Evolutionary conservation across 1,139 yeast species (phyloP).

Genomic region (Candida tropicalis): DNA sequence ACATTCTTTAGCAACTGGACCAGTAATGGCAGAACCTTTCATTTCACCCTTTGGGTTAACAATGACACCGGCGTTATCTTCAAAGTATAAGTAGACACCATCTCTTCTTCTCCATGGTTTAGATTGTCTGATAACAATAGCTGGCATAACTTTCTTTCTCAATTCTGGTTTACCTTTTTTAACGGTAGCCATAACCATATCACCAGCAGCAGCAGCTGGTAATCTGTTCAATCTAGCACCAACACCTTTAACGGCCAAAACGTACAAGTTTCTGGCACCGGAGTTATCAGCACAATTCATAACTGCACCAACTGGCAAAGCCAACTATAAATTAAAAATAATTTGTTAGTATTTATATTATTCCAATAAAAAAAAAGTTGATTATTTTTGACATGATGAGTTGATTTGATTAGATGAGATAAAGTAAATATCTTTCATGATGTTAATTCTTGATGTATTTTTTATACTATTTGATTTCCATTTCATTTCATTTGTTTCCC

Average conservation of each 20-base stretch:
- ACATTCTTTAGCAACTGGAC: slow-evolving; percentile 99
- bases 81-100: slow-evolving; percentile 99
- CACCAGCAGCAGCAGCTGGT: slow-evolving; percentile 99
- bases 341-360: slow-evolving; percentile 23
- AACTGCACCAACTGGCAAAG: slow-evolving; percentile 99
- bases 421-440: too few species aligned
- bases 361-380: too few species aligned
- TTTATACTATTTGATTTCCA: too few species aligned
- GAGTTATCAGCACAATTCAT: slow-evolving; percentile 99
- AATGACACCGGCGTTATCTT: slow-evolving; percentile 99
- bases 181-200: slow-evolving; percentile 99
- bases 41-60: slow-evolving; percentile 99
- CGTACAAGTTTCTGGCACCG: slow-evolving; percentile 99
- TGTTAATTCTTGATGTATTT: too few species aligned
- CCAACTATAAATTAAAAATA: slow-evolving; percentile 50
- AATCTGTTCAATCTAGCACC: slow-evolving; percentile 99
- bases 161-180: slow-evolving; percentile 99
- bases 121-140: slow-evolving; percentile 98
- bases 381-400: too few species aligned
- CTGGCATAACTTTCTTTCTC: slow-evolving; percentile 99
- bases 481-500: too few species aligned
- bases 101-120: slow-evolving; percentile 99
- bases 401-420: too few species aligned
- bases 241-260: slow-evolving; percentile 97
- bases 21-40: slow-evolving; percentile 99